Evolutionary conservation across 2,329 filamentous ascomycete genomes (phyloP), one percentile per base, ranked within the genome.

Genomic region (Pseudogymnoascus sp.): DNA sequence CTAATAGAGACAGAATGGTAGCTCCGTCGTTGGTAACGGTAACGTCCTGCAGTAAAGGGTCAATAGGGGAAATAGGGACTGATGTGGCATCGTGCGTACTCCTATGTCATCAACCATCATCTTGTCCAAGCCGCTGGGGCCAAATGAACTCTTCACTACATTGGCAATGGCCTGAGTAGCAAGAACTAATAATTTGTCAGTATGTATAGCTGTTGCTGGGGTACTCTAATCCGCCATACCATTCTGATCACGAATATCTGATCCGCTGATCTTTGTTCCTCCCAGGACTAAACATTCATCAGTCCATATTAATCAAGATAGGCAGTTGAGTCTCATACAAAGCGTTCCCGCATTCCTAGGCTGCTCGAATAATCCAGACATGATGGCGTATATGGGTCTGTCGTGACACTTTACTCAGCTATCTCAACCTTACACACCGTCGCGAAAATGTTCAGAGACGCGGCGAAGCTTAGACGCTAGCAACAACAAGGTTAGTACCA

Each of bases 81-180:
- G 26, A 9, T 50, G 33, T n/a, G 28, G 23, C 47, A 60, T 63
- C 60, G 23, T 35, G 72, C 87, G 71, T 85, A 91, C 89, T 74
- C 95, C 95, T 76, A 99, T 97, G 76, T 99, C 95, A 79, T 99
- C 95, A 72, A 99, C 95, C 95, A 99, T 97, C 95, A 99, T 99
- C 85, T 99, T 99, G 77, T 99, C 95, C 69, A 99, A 84, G 60
- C 95, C 95, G 67, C 91, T 96, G 61, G 95, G 95, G 63, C 95
- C 95, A 75, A 99, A 99, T 15, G 95, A 99, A 78, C 91, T 96
- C 82, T 96, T 97, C 77, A 99, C 92, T 65, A 99, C 93, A 86
- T 97, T 99, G 72, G 95, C 89, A 74, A 99, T 97, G 65, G 93
- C 92, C 77, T 97, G 92, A 53, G 95, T 97, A 70, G 95, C 95